These are phyloP conservation scores for Pinus tabuliformis DNA, from an alignment of 75 land plant species.

Conservation along the genomic window DNA sequence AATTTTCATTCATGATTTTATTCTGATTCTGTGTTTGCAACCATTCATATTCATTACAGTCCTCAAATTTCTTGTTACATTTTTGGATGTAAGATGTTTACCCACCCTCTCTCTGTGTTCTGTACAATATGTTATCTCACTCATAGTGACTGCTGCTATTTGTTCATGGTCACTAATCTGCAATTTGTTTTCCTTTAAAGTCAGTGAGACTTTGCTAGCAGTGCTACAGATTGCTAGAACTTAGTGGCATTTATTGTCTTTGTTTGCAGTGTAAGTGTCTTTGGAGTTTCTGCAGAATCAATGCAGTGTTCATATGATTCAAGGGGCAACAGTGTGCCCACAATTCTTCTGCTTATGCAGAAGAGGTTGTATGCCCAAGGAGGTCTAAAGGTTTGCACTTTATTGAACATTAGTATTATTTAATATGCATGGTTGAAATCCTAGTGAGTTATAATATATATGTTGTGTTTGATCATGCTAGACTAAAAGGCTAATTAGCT, in stretches of 20 bases:
- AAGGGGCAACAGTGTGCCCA: constrained; percentile 49
- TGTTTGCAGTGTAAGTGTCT: constrained; percentile 38
- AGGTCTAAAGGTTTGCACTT: constrained; percentile 69
- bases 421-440: neutral
- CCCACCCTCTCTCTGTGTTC: no score
- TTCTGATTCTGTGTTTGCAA: no score
- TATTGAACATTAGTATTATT: neutral
- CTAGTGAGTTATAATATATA: neutral
- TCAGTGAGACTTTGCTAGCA: no score
- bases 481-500: neutral
- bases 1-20: no score
- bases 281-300: constrained; percentile 49
- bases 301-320: constrained; percentile 56
- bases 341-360: constrained; percentile 52
- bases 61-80: no score
- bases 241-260: neutral
- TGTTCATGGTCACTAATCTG: no score
- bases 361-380: constrained; percentile 67
- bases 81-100: no score
- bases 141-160: no score
- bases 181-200: no score
- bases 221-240: no score
- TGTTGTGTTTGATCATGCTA: neutral
- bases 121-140: no score
- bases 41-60: no score